Evolutionary conservation across 805 yeast species (phyloP), one percentile per base, ranked within the genome.

Genomic region (Peterozyma toletana): DNA sequence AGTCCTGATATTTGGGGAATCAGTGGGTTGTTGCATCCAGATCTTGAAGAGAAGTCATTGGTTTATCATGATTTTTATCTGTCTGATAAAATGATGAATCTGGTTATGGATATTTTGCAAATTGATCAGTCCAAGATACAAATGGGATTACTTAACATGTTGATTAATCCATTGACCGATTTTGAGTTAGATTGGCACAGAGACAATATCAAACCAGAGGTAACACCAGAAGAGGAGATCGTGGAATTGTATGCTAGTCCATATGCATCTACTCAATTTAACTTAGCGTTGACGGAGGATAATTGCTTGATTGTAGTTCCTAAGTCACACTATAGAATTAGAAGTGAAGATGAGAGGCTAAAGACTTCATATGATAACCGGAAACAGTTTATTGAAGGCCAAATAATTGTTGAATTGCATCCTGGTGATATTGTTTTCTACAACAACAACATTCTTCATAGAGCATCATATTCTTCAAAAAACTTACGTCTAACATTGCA

Each of bases 181-280:
- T 73, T 73, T 54, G 77, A 66, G n/a, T 60, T 73, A 49, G 72
- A 68, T 47, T 73, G 78, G 79, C 78, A 74, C 53, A 59, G 78
- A 35, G 78, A 74, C 53, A 66, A 67, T 48, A 70, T 74, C 42
- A 64, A 64, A 44, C 75, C 77, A 11, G 75, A 70, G 29, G 75
- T 59, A 15, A 56, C 68, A 5, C 63, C 61, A 6, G 72, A 68
- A 42, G 71, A 73, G 51, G 79, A 73, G 52, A 63, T 64, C 5
- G 57, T 52, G 37, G 65, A 64, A 46, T 57, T 73, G 40, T 56
- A 60, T 21, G 44, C 54, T 33, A 56, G 66, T 35, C 72, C 74
- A 1, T 67, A 60, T 44, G 70, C 74, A 15, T 78, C 77, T 2
- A 64, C 77, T 16, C 79, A 73, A 49, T 73, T 71, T 59, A 73